These are phyloP conservation scores for Dentiscutata heterogama DNA, from an alignment of 371 early-diverging fungal species.

Conservation along the genomic window DNA sequence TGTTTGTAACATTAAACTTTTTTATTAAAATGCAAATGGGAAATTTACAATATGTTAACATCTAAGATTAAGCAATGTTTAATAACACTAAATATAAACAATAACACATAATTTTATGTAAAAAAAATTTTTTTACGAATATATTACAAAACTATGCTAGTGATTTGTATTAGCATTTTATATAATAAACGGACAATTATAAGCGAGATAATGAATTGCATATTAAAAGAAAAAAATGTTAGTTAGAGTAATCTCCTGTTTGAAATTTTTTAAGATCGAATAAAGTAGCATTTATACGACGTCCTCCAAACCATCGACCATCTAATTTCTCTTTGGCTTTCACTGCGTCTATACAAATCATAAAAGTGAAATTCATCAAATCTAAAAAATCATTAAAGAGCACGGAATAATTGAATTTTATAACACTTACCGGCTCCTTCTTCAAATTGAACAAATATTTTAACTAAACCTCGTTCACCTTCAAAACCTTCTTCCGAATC, in stretches of 20 bases:
- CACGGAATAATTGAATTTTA: not conserved
- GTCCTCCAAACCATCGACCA: slow-evolving; percentile 80
- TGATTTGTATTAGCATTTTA: no score
- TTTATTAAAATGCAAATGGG: no score
- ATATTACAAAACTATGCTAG: no score
- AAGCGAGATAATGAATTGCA: no score
- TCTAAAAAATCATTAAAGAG: not conserved
- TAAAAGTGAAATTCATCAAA: not conserved
- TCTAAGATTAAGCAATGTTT: no score
- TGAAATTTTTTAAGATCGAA: slow-evolving; percentile 62
- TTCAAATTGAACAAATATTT: slow-evolving; percentile 73
- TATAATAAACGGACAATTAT: no score
- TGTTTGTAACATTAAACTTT: no score
- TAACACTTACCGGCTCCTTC: slow-evolving; percentile 54
- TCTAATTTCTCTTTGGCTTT: slow-evolving; percentile 67
- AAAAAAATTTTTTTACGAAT: no score
- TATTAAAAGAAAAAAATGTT: not conserved
- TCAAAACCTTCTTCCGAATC: slow-evolving; percentile 49
- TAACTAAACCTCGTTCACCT: slow-evolving; percentile 54
- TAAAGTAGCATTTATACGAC: slow-evolving; percentile 64
- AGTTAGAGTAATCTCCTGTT: slow-evolving; percentile 46
- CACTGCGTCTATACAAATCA: slow-evolving; percentile 55
- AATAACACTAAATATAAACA: no score
- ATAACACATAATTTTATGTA: no score
- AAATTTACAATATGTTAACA: no score